Percentiles rank a stretch among this genome's conserved stretches.
These are phyloP conservation scores for Apiospora rasikravindrae DNA, from an alignment of 2,329 filamentous ascomycete species.

Conservation along the genomic window DNA sequence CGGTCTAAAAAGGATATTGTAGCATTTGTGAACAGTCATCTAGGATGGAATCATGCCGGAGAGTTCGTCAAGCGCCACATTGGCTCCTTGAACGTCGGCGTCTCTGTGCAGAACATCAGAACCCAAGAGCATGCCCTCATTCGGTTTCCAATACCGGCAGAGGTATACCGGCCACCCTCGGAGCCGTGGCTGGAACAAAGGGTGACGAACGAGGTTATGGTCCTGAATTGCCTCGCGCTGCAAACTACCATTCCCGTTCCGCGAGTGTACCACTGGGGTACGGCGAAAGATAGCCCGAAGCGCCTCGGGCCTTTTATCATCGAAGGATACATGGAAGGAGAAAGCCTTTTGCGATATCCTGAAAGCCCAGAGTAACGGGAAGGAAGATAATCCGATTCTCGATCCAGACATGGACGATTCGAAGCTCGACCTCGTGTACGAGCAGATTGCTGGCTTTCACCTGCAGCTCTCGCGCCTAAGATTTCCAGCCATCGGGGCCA, in stretches of 20 bases:
- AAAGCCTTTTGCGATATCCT: not conserved
- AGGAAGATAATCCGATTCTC: not conserved
- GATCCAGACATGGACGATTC: slow-evolving; percentile 14
- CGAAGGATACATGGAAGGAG: not conserved
- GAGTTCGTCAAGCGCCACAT: not conserved
- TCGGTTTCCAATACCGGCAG: not conserved
- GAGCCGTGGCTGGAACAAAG: not conserved
- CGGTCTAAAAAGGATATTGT: not conserved
- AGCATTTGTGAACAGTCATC: not conserved
- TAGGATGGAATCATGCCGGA: not conserved
- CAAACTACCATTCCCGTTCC: not conserved
- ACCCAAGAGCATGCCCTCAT: not conserved
- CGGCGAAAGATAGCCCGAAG: slow-evolving; percentile 2
- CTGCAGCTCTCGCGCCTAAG: not conserved
- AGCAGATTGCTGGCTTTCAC: slow-evolving; percentile 4
- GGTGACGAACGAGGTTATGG: not conserved
- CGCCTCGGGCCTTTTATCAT: slow-evolving; percentile 17
- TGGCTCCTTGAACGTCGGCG: not conserved
- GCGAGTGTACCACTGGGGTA: slow-evolving; percentile 7
- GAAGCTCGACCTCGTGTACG: slow-evolving; percentile 18
- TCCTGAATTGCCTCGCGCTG: not conserved
- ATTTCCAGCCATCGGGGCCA: not conserved
- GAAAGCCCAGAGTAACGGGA: not conserved
- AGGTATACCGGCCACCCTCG: not conserved
- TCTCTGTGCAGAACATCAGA: not conserved